These are phyloP conservation scores for Circinella minor DNA, from an alignment of 371 early-diverging fungal genomes.

Conservation along the genomic window DNA sequence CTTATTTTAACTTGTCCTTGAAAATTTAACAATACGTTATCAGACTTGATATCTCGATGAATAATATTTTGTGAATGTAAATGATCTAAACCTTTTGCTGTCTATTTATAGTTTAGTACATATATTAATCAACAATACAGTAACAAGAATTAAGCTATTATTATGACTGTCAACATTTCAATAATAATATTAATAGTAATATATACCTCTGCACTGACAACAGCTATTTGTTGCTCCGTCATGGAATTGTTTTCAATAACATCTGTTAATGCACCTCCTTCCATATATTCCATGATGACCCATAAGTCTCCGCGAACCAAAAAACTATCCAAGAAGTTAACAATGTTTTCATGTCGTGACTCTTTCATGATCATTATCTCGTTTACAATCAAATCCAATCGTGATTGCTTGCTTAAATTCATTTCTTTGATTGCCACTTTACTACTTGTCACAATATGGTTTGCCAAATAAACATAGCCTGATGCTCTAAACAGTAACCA, in stretches of 20 bases:
- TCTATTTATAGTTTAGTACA: conserved; percentile 36
- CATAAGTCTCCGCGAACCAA: conserved; percentile 87
- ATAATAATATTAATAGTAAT: not conserved
- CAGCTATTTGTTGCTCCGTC: conserved; percentile 91
- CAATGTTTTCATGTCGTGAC: conserved; percentile 93
- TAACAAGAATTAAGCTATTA: too few relatives aligned
- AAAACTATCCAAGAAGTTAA: conserved; percentile 93
- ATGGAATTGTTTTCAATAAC: conserved; percentile 93
- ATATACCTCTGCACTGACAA: conserved; percentile 83
- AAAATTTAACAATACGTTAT: conserved; percentile 88
- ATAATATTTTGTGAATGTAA: conserved; percentile 92
- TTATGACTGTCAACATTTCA: not conserved
- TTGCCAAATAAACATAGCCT: conserved; percentile 93
- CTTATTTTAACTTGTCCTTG: conserved; percentile 96
- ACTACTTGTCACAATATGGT: conserved; percentile 62
- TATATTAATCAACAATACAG: not conserved
- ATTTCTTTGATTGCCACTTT: conserved; percentile 98
- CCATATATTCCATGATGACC: conserved; percentile 99
- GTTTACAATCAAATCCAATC: conserved; percentile 94
- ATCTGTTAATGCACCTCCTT: conserved; percentile 96
- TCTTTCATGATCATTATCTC: conserved; percentile 97
- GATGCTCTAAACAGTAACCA: conserved; percentile 74
- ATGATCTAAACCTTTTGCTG: conserved; percentile 87
- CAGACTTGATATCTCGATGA: conserved; percentile 97
- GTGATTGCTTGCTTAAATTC: conserved; percentile 91